Evolutionary conservation across 108 stramenopile species (phyloP), one percentile per base, ranked within the genome.

Genomic region (Cylindrotheca fusiformis): DNA sequence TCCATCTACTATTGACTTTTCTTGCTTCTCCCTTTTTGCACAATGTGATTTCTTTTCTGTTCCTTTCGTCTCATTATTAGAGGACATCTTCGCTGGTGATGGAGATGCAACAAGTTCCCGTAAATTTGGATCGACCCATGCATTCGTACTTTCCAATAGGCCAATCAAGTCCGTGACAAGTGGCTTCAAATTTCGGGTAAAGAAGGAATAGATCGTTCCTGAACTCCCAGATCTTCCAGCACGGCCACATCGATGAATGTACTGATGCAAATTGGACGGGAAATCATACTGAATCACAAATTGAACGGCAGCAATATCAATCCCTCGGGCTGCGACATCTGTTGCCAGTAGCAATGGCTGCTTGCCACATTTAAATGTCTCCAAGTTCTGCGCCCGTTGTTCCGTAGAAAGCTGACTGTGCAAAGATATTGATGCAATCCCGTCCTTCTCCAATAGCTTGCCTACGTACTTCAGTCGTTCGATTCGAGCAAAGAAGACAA

Each of bases 271-370:
- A 47, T 84, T 82, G 8, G 76, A 68, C n/a, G 97, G 96, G 75
- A 97, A 98, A 57, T 95, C 93, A 67, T 96, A 97, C 66, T 98
- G 95, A 58, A 98, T 85, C 24, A 97, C 90, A 64, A 77, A 89
- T 69, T 89, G 76, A 6, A 97, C 91, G 60, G 91, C 81, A 2
- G 82, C 67, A 60, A 95, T 80, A 56, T 98, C 94, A 20, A 98
- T 77, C 0, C 98, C 98, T 51, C 98, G 75, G 33, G 95, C 93
- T n/a, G 96, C 96, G 20, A 98, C 73, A 78, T 98, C 98, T n/a
- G 96, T 97, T 21, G 96, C 95, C 18, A 98, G 72, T 46, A 98
- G 56, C 22, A 93, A 83, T 1, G 95, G 93, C 0, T 58, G 54
- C 67, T 87, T 83, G 1, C 89, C 69, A 53, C 64, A 41, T 22